Evolutionary conservation across 495 filamentous ascomycete species (phyloP), one percentile per base, ranked within the genome.

Genomic region (Cercophora sp.): DNA sequence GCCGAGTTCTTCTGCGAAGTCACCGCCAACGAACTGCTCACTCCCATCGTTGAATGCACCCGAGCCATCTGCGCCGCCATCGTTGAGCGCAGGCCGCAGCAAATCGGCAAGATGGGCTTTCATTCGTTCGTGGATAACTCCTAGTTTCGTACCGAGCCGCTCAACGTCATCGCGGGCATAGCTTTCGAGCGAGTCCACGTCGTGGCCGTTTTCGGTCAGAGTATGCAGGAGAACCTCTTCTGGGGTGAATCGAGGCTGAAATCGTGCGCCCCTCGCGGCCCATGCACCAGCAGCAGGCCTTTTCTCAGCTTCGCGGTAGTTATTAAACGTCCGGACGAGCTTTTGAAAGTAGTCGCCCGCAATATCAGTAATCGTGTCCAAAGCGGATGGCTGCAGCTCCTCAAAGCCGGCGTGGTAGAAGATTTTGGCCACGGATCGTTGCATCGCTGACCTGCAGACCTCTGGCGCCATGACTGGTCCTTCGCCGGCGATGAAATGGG

Each of bases 341-440:
- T 95, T 95, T 42, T 79, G 74, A 59, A 99, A 95, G 66, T 88
- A 97, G 57, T 96, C 88, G 19, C 84, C 83, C 0, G 91, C 90
- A 39, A 96, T 84, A 61, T 96, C 92, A 0, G 94, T 96, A 31
- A 91, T 83, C 1, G 86, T 80, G 54, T 97, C 94, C 25, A 99
- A 71, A 35, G 93, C 92, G 26, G 89, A 92, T 5, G 93, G 93
- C 59, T 99, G 93, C 55, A 91, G 90, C 61, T 99, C 94, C 68
- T 99, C 93, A 57, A 97, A 99, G 5, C 93, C 93, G 48, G 94
- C 86, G 69, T 96, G 90, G 63, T 96, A 96, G 60, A 96, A 94
- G 20, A 99, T 80, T 72, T 99, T 93, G 25, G 85, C 90, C 19
- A 96, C 85, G 19, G 89, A 92, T 48, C 94, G 83, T 62, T 96